phyloP scores from a whole-genome alignment of 1,284 basidiomycete genomes.

The Ustilago xerochloae region DNA sequence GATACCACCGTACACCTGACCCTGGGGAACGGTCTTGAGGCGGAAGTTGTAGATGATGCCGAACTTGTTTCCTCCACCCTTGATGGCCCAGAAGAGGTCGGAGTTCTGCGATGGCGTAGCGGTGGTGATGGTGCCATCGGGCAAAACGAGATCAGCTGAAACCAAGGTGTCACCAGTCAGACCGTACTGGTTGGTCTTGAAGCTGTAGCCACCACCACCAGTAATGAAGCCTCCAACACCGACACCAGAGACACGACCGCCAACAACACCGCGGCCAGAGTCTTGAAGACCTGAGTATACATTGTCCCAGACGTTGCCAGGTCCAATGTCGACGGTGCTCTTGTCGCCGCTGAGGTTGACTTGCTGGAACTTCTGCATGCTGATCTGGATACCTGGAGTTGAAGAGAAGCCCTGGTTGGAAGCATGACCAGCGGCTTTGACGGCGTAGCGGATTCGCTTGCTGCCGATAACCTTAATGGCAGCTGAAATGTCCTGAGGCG shows the following conservation, averaged over 20 bases:
- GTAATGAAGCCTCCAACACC: conserved; percentile 55
- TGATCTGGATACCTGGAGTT: conserved; percentile 54
- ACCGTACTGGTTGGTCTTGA: conserved; percentile 54
- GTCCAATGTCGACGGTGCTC: conserved; percentile 50
- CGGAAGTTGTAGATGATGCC: conserved; percentile 52
- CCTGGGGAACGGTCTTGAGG: conserved; percentile 49
- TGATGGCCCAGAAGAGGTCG: conserved; percentile 54
- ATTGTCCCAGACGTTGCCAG: conserved; percentile 55
- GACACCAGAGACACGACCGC: conserved; percentile 56
- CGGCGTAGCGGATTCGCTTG: conserved; percentile 50
- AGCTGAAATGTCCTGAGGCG: conserved; percentile 41
- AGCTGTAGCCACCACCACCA: conserved; percentile 56
- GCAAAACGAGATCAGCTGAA: conserved; percentile 49
- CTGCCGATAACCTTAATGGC: conserved; percentile 51
- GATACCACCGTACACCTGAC: conserved; percentile 52
- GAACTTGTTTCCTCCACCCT: conserved; percentile 55
- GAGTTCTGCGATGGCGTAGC: conserved; percentile 40
- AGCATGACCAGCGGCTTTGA: conserved; percentile 48
- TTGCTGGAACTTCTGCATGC: conserved; percentile 44
- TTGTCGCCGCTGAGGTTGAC: conserved; percentile 45
- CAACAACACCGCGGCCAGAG: conserved; percentile 41
- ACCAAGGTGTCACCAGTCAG: conserved; percentile 47
- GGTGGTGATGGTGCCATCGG: conserved; percentile 46
- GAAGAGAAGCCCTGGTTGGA: conserved; percentile 56
- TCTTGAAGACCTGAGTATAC: conserved; percentile 45